Percentiles rank a stretch among this genome's conserved stretches.
Evolutionary conservation across 1,284 basidiomycete species (phyloP).

Genomic region (Sanguinoderma infundibulare): DNA sequence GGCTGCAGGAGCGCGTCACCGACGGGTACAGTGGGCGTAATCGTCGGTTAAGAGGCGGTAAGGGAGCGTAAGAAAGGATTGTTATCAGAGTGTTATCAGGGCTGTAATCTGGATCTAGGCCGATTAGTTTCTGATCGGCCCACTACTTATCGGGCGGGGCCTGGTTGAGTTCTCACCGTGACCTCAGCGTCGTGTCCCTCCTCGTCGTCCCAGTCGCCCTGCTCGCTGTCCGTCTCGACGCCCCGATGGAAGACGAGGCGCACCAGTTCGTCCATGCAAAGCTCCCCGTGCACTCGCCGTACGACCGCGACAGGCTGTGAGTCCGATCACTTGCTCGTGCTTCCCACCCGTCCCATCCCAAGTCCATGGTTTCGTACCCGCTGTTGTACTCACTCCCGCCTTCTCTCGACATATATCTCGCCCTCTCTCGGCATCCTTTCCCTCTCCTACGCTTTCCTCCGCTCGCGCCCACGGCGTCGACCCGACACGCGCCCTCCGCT

Average conservation of each 20-base stretch:
- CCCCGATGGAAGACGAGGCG: constrained; percentile 38
- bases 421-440: constrained; percentile 5
- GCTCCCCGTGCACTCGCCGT: constrained; percentile 34
- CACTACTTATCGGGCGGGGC: constrained; percentile 17
- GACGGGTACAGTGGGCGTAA: too few species aligned
- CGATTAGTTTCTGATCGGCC: constrained; percentile 18
- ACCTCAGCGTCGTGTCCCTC: constrained; percentile 13
- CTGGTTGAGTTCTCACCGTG: constrained; percentile 8
- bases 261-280: constrained; percentile 38
- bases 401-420: constrained; percentile 25
- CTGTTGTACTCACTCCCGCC: constrained; percentile 22
- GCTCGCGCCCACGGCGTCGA: constrained; percentile 12
- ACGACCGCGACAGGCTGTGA: constrained; percentile 39
- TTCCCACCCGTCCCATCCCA: constrained; percentile 27
- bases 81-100: constrained; percentile 6
- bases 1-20: too few species aligned
- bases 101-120: constrained; percentile 7
- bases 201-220: constrained; percentile 6
- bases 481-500: constrained; percentile 1
- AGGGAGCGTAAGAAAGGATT: background rate
- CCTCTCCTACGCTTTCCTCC: constrained; percentile 6
- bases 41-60: background rate
- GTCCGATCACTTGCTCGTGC: constrained; percentile 25
- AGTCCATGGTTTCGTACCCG: constrained; percentile 25
- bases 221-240: constrained; percentile 8